These are phyloP conservation scores for Alternaria tenuissima DNA, from an alignment of 2,329 filamentous ascomycete species.

Conservation along the genomic window DNA sequence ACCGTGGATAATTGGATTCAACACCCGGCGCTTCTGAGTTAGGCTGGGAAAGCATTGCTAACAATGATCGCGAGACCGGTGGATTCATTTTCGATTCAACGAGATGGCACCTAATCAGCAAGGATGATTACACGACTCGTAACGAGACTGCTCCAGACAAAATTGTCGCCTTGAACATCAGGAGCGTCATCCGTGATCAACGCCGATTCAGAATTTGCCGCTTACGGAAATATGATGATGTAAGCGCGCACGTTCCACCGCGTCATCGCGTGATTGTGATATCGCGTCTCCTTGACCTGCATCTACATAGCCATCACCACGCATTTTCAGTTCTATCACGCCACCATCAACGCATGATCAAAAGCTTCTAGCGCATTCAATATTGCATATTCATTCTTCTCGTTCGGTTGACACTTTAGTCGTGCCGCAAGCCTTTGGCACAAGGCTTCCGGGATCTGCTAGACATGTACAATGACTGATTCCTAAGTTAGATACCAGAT, in stretches of 20 bases:
- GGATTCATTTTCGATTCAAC: not conserved
- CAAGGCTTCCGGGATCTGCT: not conserved
- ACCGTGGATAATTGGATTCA: not conserved
- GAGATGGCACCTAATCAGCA: no score
- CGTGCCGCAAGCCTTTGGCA: no score
- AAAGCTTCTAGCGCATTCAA: fast-evolving
- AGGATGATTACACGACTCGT: not conserved
- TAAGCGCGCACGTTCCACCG: constrained; percentile 1
- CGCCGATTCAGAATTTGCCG: not conserved
- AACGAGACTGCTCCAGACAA: not conserved
- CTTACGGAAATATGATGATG: not conserved
- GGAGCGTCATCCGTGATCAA: constrained; percentile 8
- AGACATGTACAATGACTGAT: not conserved
- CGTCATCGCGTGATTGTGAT: not conserved
- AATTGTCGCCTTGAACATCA: constrained; percentile 12
- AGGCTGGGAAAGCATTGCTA: not conserved
- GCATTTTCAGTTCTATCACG: not conserved
- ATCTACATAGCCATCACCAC: not conserved
- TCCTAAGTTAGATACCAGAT: not conserved
- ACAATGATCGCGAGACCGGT: not conserved
- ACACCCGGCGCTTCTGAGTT: not conserved
- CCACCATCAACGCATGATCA: no score
- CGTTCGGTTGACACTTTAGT: no score
- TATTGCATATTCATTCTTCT: no score
- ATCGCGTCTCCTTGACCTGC: not conserved